phyloP scores from a whole-genome alignment of 78 protist genomes.

The Abeoforma whisleri region DNA sequence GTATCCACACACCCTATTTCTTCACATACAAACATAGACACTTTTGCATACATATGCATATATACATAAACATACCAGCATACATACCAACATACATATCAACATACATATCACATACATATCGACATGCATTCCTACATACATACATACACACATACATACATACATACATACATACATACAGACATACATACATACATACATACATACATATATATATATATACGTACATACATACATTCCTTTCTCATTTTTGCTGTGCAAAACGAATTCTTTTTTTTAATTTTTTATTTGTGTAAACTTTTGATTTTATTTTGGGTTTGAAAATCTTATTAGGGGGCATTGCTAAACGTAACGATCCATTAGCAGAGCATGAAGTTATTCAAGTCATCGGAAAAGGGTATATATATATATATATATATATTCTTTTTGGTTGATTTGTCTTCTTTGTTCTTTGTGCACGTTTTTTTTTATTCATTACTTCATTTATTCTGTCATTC shows the following conservation, averaged over 20 bases:
- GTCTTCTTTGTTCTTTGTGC: neutral
- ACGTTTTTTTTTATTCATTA: neutral
- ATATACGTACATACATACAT: neutral
- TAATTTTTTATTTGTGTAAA: neutral
- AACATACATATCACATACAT: neutral
- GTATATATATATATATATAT: neutral
- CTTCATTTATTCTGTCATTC: neutral
- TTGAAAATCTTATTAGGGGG: too few species aligned
- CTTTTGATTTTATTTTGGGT: too few species aligned
- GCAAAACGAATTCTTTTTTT: neutral
- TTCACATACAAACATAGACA: neutral
- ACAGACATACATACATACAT: neutral
- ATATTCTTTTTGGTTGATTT: neutral
- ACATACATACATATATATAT: neutral
- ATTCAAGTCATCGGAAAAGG: too few species aligned
- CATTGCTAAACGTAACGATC: too few species aligned
- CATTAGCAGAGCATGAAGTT: too few species aligned
- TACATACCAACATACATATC: neutral
- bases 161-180: neutral
- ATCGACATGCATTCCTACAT: neutral
- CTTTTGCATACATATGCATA: neutral
- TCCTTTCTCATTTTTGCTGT: neutral
- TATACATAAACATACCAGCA: neutral
- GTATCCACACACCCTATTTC: neutral
- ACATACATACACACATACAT: slow-evolving; percentile 1